Percentiles rank a stretch among this genome's conserved stretches.
Conservation (phyloP, 2,329 filamentous ascomycete species). For the Trichothecium sympodiale region DNA sequence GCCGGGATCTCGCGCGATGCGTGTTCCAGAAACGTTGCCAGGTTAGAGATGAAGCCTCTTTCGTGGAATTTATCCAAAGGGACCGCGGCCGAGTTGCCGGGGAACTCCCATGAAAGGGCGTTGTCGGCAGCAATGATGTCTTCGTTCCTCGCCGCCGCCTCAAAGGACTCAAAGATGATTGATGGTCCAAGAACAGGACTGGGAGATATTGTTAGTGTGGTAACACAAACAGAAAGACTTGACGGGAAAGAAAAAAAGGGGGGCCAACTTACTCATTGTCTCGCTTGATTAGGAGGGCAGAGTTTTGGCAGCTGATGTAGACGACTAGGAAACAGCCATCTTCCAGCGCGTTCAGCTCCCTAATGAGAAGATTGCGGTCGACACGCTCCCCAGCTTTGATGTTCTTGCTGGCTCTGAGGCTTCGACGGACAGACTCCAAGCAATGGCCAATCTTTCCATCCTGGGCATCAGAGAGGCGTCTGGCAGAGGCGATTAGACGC, state of each 20-base stretch:
- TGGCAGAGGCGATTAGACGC: too few relatives aligned
- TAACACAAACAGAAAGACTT: background rate
- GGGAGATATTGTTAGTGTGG: background rate
- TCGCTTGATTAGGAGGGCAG: conserved; percentile 17
- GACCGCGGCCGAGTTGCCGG: conserved; percentile 38
- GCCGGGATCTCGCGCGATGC: conserved; percentile 42
- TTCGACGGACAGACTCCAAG: too few relatives aligned
- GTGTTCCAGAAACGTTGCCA: conserved; percentile 45
- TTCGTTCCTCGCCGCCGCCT: conserved; percentile 42
- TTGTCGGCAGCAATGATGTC: conserved; percentile 38
- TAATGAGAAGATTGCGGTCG: too few relatives aligned
- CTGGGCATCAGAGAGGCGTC: too few relatives aligned
- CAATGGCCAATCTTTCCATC: too few relatives aligned
- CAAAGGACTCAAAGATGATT: conserved; percentile 44
- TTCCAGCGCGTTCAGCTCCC: too few relatives aligned
- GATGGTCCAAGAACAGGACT: conserved; percentile 13
- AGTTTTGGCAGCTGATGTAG: too few relatives aligned
- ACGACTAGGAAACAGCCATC: too few relatives aligned
- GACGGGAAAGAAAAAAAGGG: background rate
- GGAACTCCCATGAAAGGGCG: conserved; percentile 49
- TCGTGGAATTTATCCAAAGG: conserved; percentile 18
- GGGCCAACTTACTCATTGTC: conserved; percentile 13
- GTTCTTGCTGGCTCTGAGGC: too few relatives aligned
- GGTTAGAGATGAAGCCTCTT: conserved; percentile 11
- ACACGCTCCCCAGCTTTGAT: too few relatives aligned